phyloP scores from a whole-genome alignment of 192 early-diverging fungal species.

The Thamnidium elegans region DNA sequence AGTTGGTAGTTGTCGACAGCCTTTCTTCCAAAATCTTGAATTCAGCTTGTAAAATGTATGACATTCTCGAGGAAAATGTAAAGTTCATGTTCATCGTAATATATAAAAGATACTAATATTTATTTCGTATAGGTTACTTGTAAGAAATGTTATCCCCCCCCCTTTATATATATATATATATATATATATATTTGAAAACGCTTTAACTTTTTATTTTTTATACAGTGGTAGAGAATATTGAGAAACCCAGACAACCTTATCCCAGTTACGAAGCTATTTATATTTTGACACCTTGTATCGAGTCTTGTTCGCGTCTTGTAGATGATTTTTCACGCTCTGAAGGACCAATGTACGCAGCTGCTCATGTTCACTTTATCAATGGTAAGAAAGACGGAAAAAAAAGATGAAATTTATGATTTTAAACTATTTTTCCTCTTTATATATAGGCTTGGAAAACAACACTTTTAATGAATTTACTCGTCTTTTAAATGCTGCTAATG shows the following conservation, averaged over 20 bases:
- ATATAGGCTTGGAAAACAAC: constrained; percentile 58
- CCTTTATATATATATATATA: too few relatives aligned
- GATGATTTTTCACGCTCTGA: constrained; percentile 52
- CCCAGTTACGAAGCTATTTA: constrained; percentile 60
- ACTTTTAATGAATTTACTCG: constrained; percentile 55
- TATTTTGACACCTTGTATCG: constrained; percentile 56
- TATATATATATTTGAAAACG: neutral
- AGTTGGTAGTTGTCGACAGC: constrained; percentile 78
- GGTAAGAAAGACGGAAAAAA: constrained; percentile 28
- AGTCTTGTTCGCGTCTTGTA: constrained; percentile 56
- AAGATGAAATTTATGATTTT: neutral
- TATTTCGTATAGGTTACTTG: constrained; percentile 20
- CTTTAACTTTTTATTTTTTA: neutral
- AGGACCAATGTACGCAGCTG: constrained; percentile 57
- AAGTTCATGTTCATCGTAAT: constrained; percentile 29
- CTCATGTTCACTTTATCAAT: constrained; percentile 59
- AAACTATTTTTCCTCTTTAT: neutral
- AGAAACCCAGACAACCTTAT: constrained; percentile 56
- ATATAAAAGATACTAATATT: neutral
- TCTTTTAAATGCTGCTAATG: constrained; percentile 45
- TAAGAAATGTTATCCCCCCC: neutral
- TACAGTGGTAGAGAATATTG: constrained; percentile 62
- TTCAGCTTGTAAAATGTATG: constrained; percentile 74
- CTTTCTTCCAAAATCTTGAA: constrained; percentile 72
- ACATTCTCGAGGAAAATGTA: constrained; percentile 62